Evolutionary conservation across 1,139 yeast genomes (phyloP).

Genomic region (Starmera stellimalicola): DNA sequence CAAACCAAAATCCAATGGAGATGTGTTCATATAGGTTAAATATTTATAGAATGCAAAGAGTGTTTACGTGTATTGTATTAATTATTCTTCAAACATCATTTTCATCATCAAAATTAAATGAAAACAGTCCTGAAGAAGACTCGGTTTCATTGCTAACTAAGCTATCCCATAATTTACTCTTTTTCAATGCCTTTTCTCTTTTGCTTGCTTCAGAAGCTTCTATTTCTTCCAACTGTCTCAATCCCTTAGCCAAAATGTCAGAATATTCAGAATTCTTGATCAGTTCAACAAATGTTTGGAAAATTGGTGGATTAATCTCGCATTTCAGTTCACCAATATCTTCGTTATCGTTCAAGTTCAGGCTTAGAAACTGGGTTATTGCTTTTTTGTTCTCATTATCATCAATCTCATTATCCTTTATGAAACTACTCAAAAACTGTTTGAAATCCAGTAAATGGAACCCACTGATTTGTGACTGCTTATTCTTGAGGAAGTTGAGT

Average conservation of each 20-base stretch:
- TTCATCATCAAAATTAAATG: slow-evolving; percentile 16
- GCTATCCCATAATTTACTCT: slow-evolving; percentile 24
- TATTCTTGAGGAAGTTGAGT: slow-evolving; percentile 56
- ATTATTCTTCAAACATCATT: slow-evolving; percentile 1
- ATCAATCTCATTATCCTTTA: slow-evolving; percentile 10
- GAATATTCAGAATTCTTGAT: slow-evolving; percentile 24
- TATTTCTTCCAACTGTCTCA: slow-evolving; percentile 23
- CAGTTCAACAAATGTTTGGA: slow-evolving; percentile 44
- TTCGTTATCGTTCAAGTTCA: slow-evolving; percentile 22
- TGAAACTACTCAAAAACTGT: slow-evolving; percentile 25
- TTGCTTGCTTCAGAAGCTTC: slow-evolving; percentile 20
- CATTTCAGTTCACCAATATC: slow-evolving; percentile 31
- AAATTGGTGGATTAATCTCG: slow-evolving; percentile 41
- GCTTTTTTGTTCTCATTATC: slow-evolving; percentile 10
- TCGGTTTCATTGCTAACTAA: slow-evolving; percentile 10
- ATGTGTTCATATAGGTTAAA: too few relatives aligned
- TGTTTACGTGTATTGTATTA: too few relatives aligned
- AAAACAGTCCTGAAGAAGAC: slow-evolving; percentile 7
- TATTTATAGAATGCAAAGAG: too few relatives aligned
- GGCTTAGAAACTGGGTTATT: slow-evolving; percentile 18
- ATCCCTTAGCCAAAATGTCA: slow-evolving; percentile 26
- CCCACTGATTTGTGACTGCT: slow-evolving; percentile 68
- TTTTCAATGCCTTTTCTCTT: slow-evolving; percentile 6
- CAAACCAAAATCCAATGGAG: too few relatives aligned
- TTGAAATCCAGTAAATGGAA: slow-evolving; percentile 50